Evolutionary conservation across 192 early-diverging fungal genomes (phyloP), one percentile per base, ranked within the genome.

Genomic region (Backusella morwellensis): DNA sequence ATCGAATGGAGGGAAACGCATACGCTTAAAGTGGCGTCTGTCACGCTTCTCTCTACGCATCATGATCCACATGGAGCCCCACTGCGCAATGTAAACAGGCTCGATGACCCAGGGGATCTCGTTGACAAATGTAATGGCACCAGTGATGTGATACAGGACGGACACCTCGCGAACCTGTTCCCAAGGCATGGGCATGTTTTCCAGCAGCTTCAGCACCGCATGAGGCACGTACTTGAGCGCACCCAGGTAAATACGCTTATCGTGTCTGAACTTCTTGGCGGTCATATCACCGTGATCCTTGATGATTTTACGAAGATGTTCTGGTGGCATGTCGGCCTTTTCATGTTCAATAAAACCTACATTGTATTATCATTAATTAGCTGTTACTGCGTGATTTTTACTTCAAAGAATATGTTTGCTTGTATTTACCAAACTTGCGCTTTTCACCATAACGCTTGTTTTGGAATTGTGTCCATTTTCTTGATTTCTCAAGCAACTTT

Each of bases 101-200:
- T 99, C 98, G 36, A 98, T 92, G 11, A 99, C 98, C 90, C 95
- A 93, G 15, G 88, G 90, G n/a, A 96, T 92, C 79, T 98, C 95
- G 81, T 98, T 97, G 68, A 98, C 96, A 87, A 99, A 98, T 0
- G 98, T 97, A 72, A 99, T 98, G 32, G 98, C 98, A 63, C 98
- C 98, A 9, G 97, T 98, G 47, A 98, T 94, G 82, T 99, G 98
- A 85, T 99, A 99, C 34, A 98, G 87, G 23, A 97, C 96, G 6
- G 93, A 91, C 14, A 99, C 97, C 78, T 99, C 97, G 79, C 97
- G 92, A 14, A 91, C 93, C 77, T 98, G 97, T 86, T 99, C 98
- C 98, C 98, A 99, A 1, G 98, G 98, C 98, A 98, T 98, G n/a
- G 96, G 98, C 96, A 99, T 99, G 79, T 98, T 98, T 81, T 99